Conservation (phyloP, 257 asterid species). For the Cinchona pubescens region DNA sequence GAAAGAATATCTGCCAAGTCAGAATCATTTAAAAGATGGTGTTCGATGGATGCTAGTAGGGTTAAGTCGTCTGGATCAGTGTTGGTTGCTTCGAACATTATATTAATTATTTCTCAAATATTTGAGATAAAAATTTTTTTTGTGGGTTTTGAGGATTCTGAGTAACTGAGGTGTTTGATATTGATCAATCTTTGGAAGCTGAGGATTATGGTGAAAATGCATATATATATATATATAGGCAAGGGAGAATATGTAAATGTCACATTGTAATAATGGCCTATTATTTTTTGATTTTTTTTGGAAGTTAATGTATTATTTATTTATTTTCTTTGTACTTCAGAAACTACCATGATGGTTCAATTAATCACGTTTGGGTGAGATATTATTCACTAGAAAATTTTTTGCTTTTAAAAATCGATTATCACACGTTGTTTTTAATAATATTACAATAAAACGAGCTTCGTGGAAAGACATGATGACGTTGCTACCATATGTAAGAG, state of each 20-base stretch:
- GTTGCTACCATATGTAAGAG: background rate
- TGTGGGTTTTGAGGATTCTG: background rate
- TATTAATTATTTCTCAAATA: background rate
- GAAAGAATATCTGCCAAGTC: background rate
- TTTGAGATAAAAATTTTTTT: background rate
- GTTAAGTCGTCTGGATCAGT: constrained; percentile 10
- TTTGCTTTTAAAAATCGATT: background rate
- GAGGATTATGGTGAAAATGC: background rate
- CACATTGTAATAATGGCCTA: background rate
- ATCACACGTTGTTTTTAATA: background rate
- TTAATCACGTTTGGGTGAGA: background rate
- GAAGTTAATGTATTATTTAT: background rate
- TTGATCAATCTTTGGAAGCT: background rate
- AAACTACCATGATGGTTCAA: background rate
- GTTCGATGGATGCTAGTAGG: background rate
- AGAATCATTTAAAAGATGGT: background rate
- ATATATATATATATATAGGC: background rate
- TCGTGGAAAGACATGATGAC: background rate
- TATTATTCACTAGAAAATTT: background rate
- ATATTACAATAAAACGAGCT: background rate
- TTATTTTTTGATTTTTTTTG: too few relatives aligned
- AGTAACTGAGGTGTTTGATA: background rate
- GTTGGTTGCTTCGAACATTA: constrained; percentile 23
- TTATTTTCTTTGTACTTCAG: background rate
- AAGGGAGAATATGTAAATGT: background rate